Evolutionary conservation across 2,329 filamentous ascomycete species (phyloP), one percentile per base, ranked within the genome.

Genomic region (Coleophoma cylindrospora): DNA sequence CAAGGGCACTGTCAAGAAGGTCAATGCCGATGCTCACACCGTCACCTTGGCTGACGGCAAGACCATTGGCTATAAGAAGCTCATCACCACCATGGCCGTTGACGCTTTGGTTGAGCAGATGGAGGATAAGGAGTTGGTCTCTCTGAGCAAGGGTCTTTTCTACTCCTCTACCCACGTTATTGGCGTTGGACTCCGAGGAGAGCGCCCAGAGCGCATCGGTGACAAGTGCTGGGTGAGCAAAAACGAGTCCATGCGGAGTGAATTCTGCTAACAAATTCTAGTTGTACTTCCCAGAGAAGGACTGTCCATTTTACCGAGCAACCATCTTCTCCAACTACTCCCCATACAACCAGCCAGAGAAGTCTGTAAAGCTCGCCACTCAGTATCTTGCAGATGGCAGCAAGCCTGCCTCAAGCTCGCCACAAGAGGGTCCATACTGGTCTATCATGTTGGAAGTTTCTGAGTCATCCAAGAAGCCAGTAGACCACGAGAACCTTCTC

Each of bases 291-390:
- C 94, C 94, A 56, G 94, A 99, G 73, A 87, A 96, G 71, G 87
- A 99, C 81, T 96, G 91, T 79, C 91, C 91, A 68, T 99, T 99
- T 81, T 99, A 99, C 81, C 89, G 94, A 62, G 94, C 94, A 66
- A 99, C 94, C 67, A 97, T 99, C 76, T 99, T 99, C 83, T 97
- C 92, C 73, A 99, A 99, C 83, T 99, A 99, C 81, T 97, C 94
- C 19, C 94, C 92, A 48, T 85, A 95, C 83, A 99, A 99, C 80
- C 94, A 97, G 76, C 94, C 94, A 34, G 76, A 88, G 59, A 77
- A 83, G 52, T 84, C 86, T 51, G 85, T 79, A 67, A 94, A 95
- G 79, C 83, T 99, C 50, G 83, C 91, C 37, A 97, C 94, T 19
- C 74, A 90, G 61, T 87, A 91, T 70, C 79, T 91, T 40, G 94